These are phyloP conservation scores for Austroboletus festivus DNA, from an alignment of 768 basidiomycete species.

Conservation along the genomic window DNA sequence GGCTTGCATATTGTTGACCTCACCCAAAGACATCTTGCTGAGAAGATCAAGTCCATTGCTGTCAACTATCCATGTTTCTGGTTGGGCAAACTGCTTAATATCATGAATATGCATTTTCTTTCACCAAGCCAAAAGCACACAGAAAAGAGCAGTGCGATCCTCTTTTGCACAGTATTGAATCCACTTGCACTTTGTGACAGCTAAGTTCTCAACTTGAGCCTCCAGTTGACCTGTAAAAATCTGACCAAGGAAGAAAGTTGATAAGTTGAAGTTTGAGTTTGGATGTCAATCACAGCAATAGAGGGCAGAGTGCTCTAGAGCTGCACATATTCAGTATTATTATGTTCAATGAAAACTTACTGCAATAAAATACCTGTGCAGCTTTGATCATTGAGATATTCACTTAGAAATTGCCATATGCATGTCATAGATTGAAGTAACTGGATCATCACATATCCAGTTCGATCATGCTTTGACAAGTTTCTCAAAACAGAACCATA, in stretches of 20 bases:
- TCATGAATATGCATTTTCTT: no score
- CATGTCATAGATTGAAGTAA: not conserved
- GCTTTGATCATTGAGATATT: constrained; percentile 1
- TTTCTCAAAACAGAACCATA: not conserved
- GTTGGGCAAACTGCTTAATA: no score
- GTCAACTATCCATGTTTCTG: not conserved
- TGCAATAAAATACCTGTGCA: no score
- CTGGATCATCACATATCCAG: not conserved
- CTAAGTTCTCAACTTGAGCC: not conserved
- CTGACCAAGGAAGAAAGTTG: not conserved
- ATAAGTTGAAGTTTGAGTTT: not conserved
- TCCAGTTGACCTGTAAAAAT: not conserved
- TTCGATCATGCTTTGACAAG: constrained; percentile 1
- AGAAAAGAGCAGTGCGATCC: no score
- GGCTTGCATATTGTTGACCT: no score
- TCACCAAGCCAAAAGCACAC: no score
- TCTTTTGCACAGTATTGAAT: no score
- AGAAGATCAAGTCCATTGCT: not conserved
- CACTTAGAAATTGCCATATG: not conserved
- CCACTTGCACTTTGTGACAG: not conserved
- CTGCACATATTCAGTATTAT: not conserved
- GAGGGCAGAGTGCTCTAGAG: not conserved
- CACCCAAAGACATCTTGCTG: not conserved
- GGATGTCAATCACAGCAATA: constrained; percentile 1
- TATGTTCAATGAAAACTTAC: no score